Conservation (phyloP, 805 yeast genomes). For the Starmerella scarabaei region DNA sequence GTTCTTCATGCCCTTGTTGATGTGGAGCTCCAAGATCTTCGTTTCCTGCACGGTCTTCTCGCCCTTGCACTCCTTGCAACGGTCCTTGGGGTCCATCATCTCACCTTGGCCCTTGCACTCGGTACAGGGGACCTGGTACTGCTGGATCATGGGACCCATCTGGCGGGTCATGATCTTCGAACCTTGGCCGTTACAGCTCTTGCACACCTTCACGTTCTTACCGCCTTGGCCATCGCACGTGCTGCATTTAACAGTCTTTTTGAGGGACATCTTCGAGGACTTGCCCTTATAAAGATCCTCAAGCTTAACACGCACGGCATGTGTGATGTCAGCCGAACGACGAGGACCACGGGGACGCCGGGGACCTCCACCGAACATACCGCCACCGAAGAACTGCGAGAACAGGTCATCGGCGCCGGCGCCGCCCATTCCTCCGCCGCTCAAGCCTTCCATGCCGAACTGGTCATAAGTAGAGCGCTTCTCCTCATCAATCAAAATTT, state of each 20-base stretch:
- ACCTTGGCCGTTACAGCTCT: constrained; percentile 85
- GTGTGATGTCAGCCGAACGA: constrained; percentile 83
- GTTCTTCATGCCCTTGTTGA: constrained; percentile 93
- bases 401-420: constrained; percentile 64
- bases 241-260: constrained; percentile 80
- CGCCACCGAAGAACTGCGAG: constrained; percentile 68
- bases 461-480: constrained; percentile 83
- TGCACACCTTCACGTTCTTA: constrained; percentile 77
- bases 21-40: constrained; percentile 84
- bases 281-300: constrained; percentile 48
- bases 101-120: constrained; percentile 88
- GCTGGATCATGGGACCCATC: constrained; percentile 98
- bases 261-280: constrained; percentile 83
- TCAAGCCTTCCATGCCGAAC: constrained; percentile 85
- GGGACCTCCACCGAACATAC: constrained; percentile 45
- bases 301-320: constrained; percentile 67
- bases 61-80: constrained; percentile 80
- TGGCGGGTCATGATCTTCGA: constrained; percentile 84
- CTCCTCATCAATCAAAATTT: constrained; percentile 71
- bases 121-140: constrained; percentile 91
- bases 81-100: constrained; percentile 70
- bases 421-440: constrained; percentile 60
- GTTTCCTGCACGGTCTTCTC: constrained; percentile 77
- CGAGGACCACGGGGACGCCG: constrained; percentile 71
- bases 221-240: constrained; percentile 94